Percentiles rank a stretch among this genome's conserved stretches.
phyloP scores from a whole-genome alignment of 805 yeast species.

The Candida fluviatilis region DNA sequence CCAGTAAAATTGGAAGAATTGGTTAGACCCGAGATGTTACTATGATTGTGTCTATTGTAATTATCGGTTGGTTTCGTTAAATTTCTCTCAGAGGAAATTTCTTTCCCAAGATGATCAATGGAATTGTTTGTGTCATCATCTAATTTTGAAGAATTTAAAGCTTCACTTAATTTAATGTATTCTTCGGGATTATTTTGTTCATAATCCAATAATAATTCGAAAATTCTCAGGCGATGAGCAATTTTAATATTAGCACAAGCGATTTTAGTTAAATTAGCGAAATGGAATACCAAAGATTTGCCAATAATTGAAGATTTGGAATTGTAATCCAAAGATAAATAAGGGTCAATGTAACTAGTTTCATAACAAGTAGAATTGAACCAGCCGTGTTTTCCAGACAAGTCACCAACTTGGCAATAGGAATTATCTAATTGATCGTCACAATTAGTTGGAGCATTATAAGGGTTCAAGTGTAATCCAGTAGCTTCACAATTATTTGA shows the following conservation, averaged over 20 bases:
- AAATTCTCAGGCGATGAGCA: slow-evolving; percentile 15
- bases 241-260: slow-evolving; percentile 59
- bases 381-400: slow-evolving; percentile 74
- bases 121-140: slow-evolving; percentile 8
- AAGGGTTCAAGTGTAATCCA: slow-evolving; percentile 64
- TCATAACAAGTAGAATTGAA: slow-evolving; percentile 69
- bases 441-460: slow-evolving; percentile 50
- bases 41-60: slow-evolving; percentile 1
- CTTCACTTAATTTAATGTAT: slow-evolving; percentile 2
- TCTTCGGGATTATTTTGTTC: slow-evolving; percentile 6
- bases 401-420: slow-evolving; percentile 67
- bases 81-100: not conserved
- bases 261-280: slow-evolving; percentile 49
- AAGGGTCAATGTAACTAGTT: slow-evolving; percentile 59
- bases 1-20: slow-evolving; percentile 2
- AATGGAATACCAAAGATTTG: slow-evolving; percentile 53
- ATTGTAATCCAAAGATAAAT: slow-evolving; percentile 54
- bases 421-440: slow-evolving; percentile 48
- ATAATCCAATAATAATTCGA: slow-evolving; percentile 15
- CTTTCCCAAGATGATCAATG: not conserved
- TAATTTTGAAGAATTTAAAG: slow-evolving; percentile 6
- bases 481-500: slow-evolving; percentile 50
- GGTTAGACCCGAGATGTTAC: slow-evolving; percentile 8
- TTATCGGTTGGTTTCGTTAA: slow-evolving; percentile 1
- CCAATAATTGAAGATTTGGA: slow-evolving; percentile 59